phyloP scores from a whole-genome alignment of 2,329 filamentous ascomycete genomes.

The Thelonectria blattea region DNA sequence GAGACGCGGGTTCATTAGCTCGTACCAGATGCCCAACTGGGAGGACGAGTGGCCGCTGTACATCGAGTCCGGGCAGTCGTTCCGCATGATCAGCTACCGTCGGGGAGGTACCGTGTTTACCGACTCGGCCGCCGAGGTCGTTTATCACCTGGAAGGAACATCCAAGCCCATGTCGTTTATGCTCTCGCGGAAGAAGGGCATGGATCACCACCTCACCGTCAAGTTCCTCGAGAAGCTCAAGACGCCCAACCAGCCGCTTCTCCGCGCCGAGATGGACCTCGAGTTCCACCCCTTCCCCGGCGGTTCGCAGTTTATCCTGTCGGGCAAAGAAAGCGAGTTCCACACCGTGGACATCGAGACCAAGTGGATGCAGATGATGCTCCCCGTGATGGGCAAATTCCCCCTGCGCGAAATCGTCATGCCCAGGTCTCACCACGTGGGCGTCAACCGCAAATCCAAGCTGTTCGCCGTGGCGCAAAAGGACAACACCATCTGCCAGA shows the following conservation, averaged over 20 bases:
- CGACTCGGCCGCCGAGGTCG: conserved; percentile 39
- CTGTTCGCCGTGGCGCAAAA: conserved; percentile 15
- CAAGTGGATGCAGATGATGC: conserved; percentile 41
- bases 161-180: conserved; percentile 36
- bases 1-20: conserved; percentile 26
- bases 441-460: conserved; percentile 21
- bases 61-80: conserved; percentile 37
- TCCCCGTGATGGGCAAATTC: conserved; percentile 35
- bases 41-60: conserved; percentile 31
- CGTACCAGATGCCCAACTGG: conserved; percentile 33
- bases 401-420: conserved; percentile 41
- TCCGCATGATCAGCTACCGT: conserved; percentile 12
- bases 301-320: conserved; percentile 38
- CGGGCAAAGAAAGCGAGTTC: conserved; percentile 42
- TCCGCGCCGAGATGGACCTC: conserved; percentile 21
- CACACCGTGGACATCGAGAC: conserved; percentile 32
- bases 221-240: conserved; percentile 34
- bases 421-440: conserved; percentile 42
- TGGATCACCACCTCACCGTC: conserved; percentile 18
- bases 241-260: conserved; percentile 27
- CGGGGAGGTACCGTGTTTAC: not conserved
- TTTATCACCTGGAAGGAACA: conserved; percentile 40
- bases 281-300: conserved; percentile 23
- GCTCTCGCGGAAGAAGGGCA: conserved; percentile 29
- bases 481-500: conserved; percentile 38